Conservation (phyloP, 495 filamentous ascomycete species). For the Lasiosphaeriaceae sp. region DNA sequence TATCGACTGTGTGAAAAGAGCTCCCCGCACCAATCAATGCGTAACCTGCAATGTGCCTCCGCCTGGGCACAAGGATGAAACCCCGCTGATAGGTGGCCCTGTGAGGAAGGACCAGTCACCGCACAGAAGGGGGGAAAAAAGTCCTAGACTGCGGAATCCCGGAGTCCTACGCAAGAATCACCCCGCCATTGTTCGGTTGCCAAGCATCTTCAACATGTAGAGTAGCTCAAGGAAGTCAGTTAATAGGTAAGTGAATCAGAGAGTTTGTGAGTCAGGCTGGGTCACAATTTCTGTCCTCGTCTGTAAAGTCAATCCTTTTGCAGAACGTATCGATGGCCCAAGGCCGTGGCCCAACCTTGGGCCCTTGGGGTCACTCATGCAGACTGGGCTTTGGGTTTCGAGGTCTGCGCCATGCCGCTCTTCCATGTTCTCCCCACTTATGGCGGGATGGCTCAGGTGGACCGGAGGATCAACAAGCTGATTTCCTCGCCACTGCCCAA, state of each 20-base stretch:
- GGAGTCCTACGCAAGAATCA: no score
- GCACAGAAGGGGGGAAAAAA: not conserved
- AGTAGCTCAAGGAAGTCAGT: no score
- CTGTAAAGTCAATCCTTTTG: not conserved
- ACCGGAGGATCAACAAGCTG: not conserved
- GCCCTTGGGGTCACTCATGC: not conserved
- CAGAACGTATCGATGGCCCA: not conserved
- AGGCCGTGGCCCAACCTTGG: not conserved
- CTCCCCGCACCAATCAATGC: no score
- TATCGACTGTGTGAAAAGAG: no score
- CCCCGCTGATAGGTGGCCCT: slow-evolving; percentile 19
- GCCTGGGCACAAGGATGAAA: not conserved
- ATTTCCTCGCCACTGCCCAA: no score
- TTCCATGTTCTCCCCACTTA: not conserved
- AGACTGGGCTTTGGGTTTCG: not conserved
- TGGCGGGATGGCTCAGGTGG: not conserved
- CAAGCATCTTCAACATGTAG: no score
- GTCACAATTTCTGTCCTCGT: no score
- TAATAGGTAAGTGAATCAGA: no score
- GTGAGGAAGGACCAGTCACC: not conserved
- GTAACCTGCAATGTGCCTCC: not conserved
- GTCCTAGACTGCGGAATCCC: slow-evolving; percentile 13
- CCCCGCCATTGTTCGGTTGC: no score
- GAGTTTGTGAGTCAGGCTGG: no score
- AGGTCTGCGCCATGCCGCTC: not conserved